Conservation (phyloP, 352 stramenopile genomes). For the Phytophthora palmivora region DNA sequence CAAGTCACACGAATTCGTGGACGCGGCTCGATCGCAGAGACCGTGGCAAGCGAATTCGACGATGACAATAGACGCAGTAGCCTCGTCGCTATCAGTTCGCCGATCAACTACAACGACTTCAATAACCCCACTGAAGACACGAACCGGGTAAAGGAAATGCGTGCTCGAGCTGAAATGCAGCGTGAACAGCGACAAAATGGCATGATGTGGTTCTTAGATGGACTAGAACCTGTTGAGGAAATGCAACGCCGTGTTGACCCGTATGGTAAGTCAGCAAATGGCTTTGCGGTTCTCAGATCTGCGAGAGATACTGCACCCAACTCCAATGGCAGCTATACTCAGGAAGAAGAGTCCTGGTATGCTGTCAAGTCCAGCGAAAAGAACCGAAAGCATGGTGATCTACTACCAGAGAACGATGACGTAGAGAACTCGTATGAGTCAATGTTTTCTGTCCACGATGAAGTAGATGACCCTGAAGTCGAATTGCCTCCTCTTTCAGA, state of each 20-base stretch:
- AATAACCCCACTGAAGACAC: slow-evolving; percentile 19
- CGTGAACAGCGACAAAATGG: slow-evolving; percentile 38
- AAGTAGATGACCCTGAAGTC: slow-evolving; percentile 20
- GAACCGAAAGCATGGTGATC: slow-evolving; percentile 16
- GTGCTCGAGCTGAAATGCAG: slow-evolving; percentile 40
- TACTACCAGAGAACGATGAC: slow-evolving; percentile 11
- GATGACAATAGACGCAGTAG: slow-evolving; percentile 41
- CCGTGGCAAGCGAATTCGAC: slow-evolving; percentile 43
- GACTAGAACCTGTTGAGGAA: slow-evolving; percentile 40
- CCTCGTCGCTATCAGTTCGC: slow-evolving; percentile 25
- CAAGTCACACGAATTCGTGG: slow-evolving; percentile 13
- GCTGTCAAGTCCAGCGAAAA: slow-evolving; percentile 36
- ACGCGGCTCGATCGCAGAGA: slow-evolving; percentile 47
- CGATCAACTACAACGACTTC: slow-evolving; percentile 41
- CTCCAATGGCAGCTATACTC: slow-evolving; percentile 15
- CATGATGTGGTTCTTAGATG: slow-evolving; percentile 53
- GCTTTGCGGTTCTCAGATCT: slow-evolving; percentile 42
- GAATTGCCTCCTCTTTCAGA: slow-evolving; percentile 14
- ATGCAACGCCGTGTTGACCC: slow-evolving; percentile 44
- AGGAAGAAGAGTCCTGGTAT: slow-evolving; percentile 38
- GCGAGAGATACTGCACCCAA: slow-evolving; percentile 29
- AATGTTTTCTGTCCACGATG: slow-evolving; percentile 29
- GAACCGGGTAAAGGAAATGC: slow-evolving; percentile 29
- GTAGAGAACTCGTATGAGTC: slow-evolving; percentile 29
- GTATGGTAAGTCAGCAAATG: slow-evolving; percentile 28